phyloP scores from a whole-genome alignment of 2,329 filamentous ascomycete species.

The Pseudomassariella vexata region DNA sequence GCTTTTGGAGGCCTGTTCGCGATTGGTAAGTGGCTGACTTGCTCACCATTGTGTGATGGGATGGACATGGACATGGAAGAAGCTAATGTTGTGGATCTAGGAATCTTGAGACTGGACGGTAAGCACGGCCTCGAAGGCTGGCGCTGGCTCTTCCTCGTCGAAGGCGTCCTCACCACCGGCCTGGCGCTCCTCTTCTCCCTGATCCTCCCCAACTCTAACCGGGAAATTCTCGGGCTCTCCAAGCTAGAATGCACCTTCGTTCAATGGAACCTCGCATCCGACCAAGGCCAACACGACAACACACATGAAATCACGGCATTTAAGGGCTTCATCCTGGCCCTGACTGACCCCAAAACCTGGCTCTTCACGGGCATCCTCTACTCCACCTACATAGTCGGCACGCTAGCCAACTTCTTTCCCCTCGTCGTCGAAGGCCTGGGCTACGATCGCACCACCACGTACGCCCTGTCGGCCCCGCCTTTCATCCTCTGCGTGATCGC shows the following conservation, averaged over 20 bases:
- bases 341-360: slow-evolving; percentile 29
- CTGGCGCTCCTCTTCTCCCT: slow-evolving; percentile 12
- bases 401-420: slow-evolving; percentile 22
- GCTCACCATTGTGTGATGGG: too few relatives aligned
- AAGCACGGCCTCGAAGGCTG: slow-evolving; percentile 17
- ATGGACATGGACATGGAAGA: too few relatives aligned
- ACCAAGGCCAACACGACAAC: slow-evolving; percentile 16
- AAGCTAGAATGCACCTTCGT: slow-evolving; percentile 15
- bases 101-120: slow-evolving; percentile 21
- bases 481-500: slow-evolving; percentile 23
- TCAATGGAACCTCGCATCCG: slow-evolving; percentile 14
- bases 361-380: slow-evolving; percentile 27
- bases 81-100: too few relatives aligned
- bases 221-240: slow-evolving; percentile 13
- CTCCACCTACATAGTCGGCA: slow-evolving; percentile 21
- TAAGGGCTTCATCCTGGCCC: slow-evolving; percentile 23
- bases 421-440: slow-evolving; percentile 37
- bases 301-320: slow-evolving; percentile 18
- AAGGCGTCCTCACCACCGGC: slow-evolving; percentile 13
- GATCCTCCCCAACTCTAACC: slow-evolving; percentile 13
- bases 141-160: slow-evolving; percentile 20
- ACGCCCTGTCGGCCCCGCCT: slow-evolving; percentile 18
- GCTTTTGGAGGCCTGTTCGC: slow-evolving; percentile 30
- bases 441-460: slow-evolving; percentile 27
- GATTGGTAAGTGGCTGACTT: too few relatives aligned